Percentiles rank a stretch among this genome's conserved stretches.
phyloP scores from a whole-genome alignment of 352 stramenopile genomes.

The Phytopythium delawarense region DNA sequence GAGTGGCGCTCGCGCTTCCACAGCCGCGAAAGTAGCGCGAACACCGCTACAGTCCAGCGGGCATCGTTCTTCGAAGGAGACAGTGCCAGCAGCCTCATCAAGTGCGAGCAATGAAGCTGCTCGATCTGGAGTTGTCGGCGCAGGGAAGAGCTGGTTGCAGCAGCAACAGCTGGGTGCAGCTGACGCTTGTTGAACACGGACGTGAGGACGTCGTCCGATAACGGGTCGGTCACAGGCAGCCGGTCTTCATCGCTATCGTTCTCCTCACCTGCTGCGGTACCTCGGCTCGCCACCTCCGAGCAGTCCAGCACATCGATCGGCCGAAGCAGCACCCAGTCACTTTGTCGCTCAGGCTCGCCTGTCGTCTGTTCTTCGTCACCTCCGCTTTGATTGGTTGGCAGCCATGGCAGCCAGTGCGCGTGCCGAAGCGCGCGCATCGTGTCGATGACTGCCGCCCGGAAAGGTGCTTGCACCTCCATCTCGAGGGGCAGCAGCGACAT shows the following conservation, averaged over 20 bases:
- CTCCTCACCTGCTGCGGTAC: background rate
- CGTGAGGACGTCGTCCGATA: slow-evolving; percentile 21
- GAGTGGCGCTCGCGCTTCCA: slow-evolving; percentile 50
- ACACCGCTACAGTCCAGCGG: slow-evolving; percentile 31
- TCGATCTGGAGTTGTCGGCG: slow-evolving; percentile 66
- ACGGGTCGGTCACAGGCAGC: slow-evolving; percentile 5
- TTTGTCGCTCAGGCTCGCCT: background rate
- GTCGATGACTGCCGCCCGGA: slow-evolving; percentile 49
- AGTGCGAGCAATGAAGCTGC: slow-evolving; percentile 51
- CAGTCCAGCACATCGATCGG: slow-evolving; percentile 43
- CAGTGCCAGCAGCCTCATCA: slow-evolving; percentile 48
- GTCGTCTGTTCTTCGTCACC: slow-evolving; percentile 7
- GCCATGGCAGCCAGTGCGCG: slow-evolving; percentile 36
- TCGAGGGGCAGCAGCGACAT: slow-evolving; percentile 58
- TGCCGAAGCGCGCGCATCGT: slow-evolving; percentile 56
- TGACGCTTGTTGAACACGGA: slow-evolving; percentile 47
- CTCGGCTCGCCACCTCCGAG: slow-evolving; percentile 8
- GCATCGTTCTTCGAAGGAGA: slow-evolving; percentile 31
- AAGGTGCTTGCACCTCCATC: slow-evolving; percentile 69
- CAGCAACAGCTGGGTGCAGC: slow-evolving; percentile 39
- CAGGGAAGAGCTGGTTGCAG: slow-evolving; percentile 31
- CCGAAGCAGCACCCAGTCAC: background rate
- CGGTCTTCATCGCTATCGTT: slow-evolving; percentile 9
- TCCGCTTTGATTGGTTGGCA: slow-evolving; percentile 9
- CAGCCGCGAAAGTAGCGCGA: slow-evolving; percentile 51